Conservation (phyloP, 768 basidiomycete genomes). For the Lanmaoa rubissima region DNA sequence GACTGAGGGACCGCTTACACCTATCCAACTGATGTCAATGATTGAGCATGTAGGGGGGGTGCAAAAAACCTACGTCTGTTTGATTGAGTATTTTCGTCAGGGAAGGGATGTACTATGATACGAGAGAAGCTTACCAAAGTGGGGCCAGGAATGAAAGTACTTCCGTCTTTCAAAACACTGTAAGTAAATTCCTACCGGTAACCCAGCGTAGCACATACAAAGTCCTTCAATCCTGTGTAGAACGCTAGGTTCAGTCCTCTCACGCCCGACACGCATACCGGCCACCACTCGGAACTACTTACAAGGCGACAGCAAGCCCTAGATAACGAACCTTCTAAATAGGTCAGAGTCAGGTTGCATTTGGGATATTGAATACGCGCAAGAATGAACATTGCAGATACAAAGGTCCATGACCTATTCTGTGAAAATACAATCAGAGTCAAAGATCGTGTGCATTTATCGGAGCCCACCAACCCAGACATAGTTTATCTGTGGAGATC, state of each 20-base stretch:
- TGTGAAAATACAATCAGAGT: neutral
- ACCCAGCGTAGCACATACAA: neutral
- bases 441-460: neutral
- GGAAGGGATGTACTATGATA: neutral
- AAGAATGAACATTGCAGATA: conserved; percentile 13
- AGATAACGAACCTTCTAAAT: too few relatives aligned
- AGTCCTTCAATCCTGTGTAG: conserved; percentile 4
- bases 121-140: neutral
- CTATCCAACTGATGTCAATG: conserved; percentile 3
- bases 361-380: conserved; percentile 4
- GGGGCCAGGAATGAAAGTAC: conserved; percentile 19
- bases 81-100: neutral
- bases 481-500: conserved; percentile 7
- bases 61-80: conserved; percentile 16
- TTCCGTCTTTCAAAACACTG: conserved; percentile 8
- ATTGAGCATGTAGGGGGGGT: neutral
- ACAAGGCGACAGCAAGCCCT: conserved; percentile 11
- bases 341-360: neutral
- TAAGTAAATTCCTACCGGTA: neutral
- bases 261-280: neutral
- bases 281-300: neutral
- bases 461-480: conserved; percentile 17
- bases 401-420: conserved; percentile 16
- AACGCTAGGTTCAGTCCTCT: neutral
- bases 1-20: conserved; percentile 8